Evolutionary conservation across 176 grass and related monocot genomes (phyloP).

Genomic region (Avena eriantha): DNA sequence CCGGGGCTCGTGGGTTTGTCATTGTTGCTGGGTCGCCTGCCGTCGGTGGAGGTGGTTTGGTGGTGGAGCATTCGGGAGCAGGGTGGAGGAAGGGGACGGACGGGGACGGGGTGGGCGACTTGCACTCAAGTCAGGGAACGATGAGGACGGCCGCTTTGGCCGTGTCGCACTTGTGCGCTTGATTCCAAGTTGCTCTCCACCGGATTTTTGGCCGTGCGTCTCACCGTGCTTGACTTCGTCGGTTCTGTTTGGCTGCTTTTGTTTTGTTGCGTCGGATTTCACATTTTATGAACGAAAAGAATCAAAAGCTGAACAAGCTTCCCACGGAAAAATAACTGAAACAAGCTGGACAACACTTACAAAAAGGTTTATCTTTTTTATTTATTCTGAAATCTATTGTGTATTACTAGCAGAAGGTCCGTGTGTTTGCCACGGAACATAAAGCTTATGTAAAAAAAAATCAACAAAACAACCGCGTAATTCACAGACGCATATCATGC

Average conservation of each 20-base stretch:
- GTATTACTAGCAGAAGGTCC: no score
- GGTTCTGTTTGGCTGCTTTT: neutral
- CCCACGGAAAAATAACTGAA: neutral
- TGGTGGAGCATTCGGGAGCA: slow-evolving; percentile 47
- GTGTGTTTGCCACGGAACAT: no score
- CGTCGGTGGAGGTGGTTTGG: slow-evolving; percentile 56
- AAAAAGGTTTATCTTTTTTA: neutral
- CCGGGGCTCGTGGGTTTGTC: neutral
- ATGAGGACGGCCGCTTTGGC: slow-evolving; percentile 6
- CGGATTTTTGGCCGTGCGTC: slow-evolving; percentile 30
- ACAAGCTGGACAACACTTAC: neutral
- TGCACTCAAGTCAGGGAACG: slow-evolving; percentile 18
- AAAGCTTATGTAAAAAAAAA: no score
- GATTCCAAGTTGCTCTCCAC: neutral
- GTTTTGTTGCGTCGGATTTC: neutral
- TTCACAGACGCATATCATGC: no score
- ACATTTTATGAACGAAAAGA: neutral
- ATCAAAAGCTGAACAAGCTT: neutral
- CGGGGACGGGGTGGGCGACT: slow-evolving; percentile 40
- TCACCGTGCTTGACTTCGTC: slow-evolving; percentile 42
- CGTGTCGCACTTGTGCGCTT: slow-evolving; percentile 30
- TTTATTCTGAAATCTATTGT: no score
- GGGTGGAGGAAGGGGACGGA: slow-evolving; percentile 17
- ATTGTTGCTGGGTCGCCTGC: slow-evolving; percentile 39
- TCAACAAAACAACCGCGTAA: no score